Base-by-base conservation (phyloP, 106 monocot species). In the Dactylorhiza incarnata region DNA sequence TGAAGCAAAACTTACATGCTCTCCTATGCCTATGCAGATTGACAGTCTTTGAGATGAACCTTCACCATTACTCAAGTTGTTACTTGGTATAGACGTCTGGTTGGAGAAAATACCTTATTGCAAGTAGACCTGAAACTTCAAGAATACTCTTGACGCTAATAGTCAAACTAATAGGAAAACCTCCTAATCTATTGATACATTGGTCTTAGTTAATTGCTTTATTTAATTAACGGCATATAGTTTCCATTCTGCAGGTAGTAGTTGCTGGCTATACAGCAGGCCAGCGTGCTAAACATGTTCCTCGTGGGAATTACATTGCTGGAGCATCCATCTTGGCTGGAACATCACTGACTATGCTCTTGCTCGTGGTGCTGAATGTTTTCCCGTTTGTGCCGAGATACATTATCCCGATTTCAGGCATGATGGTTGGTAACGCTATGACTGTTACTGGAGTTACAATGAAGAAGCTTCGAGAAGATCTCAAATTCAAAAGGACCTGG, bases 381-480 rank as follows among this genome's bases (percentile, higher is more conserved):
- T 95, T 95, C 78, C 95, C 95, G 29, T 95, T 95, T 78, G 92
- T 92, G 37, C 92, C 95, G 2, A 46, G 92, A 2, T 95, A 92
- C 77, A 95, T 95, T 67, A 95, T 95, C 20, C 95, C 95, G 22
- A 79, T 95, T 19, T 89, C 95, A 1, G 95, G 95, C 43, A 95
- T 95, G 95, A 92, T 95, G 92, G 92, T 95, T 9, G 95, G 92
- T 2, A 92, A 95, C 43, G 80, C 95, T 4, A 95, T 95, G 95
- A 95, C 95, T 5, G 95, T 95, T 0, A 92, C 92, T 23, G 95
- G 95, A 48, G 95, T 95, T 15, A 88, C 95, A 77, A 95, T 95
- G 90, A 95, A 95, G 74, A 92, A 80, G 78, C 83, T 95, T 20
- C 80, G 88, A n/a, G 95, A 95, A 54, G 95, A 95, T 80, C 68